phyloP scores from a whole-genome alignment of 176 grass and related monocot species.

The Aegilops bicornis region DNA sequence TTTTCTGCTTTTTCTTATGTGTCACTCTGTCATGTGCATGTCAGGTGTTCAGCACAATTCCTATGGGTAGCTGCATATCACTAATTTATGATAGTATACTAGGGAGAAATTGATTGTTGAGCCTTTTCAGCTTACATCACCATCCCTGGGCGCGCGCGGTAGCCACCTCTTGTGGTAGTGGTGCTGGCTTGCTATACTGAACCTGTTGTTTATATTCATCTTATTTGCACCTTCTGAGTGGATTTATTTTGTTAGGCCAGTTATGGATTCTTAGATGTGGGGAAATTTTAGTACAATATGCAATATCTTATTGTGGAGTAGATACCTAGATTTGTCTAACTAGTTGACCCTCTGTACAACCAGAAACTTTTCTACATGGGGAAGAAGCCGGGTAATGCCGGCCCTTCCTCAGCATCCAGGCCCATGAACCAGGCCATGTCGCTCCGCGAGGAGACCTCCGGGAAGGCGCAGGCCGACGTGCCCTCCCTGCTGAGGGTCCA shows the following conservation, averaged over 20 bases:
- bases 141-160: too few relatives aligned
- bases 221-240: too few relatives aligned
- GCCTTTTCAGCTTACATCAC: too few relatives aligned
- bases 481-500: slow-evolving; percentile 41
- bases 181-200: too few relatives aligned
- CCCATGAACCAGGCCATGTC: slow-evolving; percentile 11
- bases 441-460: slow-evolving; percentile 60
- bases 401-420: background rate
- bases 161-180: too few relatives aligned
- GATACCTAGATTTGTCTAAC: background rate
- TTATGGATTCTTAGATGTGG: background rate
- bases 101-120: too few relatives aligned
- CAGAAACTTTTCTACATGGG: slow-evolving; percentile 31
- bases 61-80: too few relatives aligned
- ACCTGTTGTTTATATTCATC: background rate
- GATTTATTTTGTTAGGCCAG: too few relatives aligned
- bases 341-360: background rate
- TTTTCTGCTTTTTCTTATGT: too few relatives aligned
- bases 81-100: too few relatives aligned
- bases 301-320: background rate
- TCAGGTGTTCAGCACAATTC: too few relatives aligned
- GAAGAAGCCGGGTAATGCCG: background rate
- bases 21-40: too few relatives aligned
- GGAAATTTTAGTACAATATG: background rate
- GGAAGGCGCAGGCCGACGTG: slow-evolving; percentile 22